Evolutionary conservation across 257 asterid species (phyloP), one percentile per base, ranked within the genome.

Genomic region (Craterostigma plantagineum): DNA sequence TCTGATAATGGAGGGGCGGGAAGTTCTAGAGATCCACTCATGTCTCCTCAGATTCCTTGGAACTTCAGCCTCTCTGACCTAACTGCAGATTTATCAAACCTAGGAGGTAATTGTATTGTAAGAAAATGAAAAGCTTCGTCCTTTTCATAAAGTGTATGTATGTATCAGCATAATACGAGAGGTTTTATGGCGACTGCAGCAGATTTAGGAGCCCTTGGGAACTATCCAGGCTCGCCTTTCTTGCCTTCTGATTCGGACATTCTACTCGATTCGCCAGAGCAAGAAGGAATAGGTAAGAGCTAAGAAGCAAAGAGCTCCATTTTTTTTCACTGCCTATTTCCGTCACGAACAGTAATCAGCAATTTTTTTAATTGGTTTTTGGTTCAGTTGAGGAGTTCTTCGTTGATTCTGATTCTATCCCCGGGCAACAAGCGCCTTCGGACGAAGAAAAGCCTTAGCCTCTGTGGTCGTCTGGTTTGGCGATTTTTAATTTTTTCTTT

Each of bases 151-250:
- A n/a, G n/a, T n/a, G n/a, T n/a, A n/a, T n/a, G n/a, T n/a, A n/a
- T n/a, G n/a, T n/a, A n/a, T n/a, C n/a, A n/a, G n/a, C n/a, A n/a
- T n/a, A n/a, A n/a, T n/a, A n/a, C n/a, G n/a, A n/a, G n/a, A n/a
- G n/a, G n/a, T n/a, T n/a, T n/a, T n/a, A n/a, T n/a, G n/a, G n/a
- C 30, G 2, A 23, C 30, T 23, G 6, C 6, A 63, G 66, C 94
- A 86, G 97, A 86, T 63, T 68, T 81, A 64, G 97, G 95, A 58
- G 77, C 81, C 55, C 92, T 87, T 30, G 95, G 93, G 66, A 87
- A 81, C 58, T 77, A 86, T 52, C 81, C 91, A 0, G 87, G 93
- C 47, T 81, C 94, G 17, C 92, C 95, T 6, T 87, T 87, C 70
- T 64, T 87, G 75, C 95, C 79, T 40, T 81, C 97, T 27, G 92